These are phyloP conservation scores for Monosporascus sp. DNA, from an alignment of 2,329 filamentous ascomycete genomes.

Conservation along the genomic window DNA sequence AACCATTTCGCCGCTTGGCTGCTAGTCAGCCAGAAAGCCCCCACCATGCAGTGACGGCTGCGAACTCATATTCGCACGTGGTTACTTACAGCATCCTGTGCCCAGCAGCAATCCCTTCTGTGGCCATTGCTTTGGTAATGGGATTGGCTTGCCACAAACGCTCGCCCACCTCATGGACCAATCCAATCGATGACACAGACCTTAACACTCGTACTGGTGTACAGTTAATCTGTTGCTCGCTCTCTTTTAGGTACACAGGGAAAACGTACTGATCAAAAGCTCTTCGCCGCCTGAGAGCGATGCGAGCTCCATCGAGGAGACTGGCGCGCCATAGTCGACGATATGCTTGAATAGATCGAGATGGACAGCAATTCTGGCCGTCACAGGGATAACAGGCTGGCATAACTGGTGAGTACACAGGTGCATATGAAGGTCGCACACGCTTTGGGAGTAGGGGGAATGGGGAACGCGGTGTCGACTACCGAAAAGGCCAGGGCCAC, in stretches of 20 bases:
- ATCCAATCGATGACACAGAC: constrained; percentile 15
- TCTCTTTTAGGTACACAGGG: neutral
- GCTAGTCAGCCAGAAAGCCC: neutral
- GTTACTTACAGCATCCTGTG: constrained; percentile 21
- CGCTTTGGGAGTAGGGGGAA: too few relatives aligned
- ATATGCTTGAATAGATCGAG: constrained; percentile 22
- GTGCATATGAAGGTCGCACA: neutral
- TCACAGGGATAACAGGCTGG: constrained; percentile 17
- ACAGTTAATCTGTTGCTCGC: neutral
- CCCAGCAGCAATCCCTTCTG: constrained; percentile 20
- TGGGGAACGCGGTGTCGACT: neutral
- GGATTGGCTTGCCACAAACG: constrained; percentile 18
- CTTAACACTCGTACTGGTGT: constrained; percentile 16
- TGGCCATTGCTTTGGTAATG: constrained; percentile 20
- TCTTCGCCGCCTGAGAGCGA: constrained; percentile 18
- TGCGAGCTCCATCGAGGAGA: constrained; percentile 17
- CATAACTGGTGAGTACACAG: neutral
- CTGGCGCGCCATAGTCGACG: constrained; percentile 1
- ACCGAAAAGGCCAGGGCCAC: constrained; percentile 13
- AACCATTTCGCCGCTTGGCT: constrained; percentile 13
- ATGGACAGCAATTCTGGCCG: constrained; percentile 17
- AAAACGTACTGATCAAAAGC: constrained; percentile 17
- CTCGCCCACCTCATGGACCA: constrained; percentile 19
- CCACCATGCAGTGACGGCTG: neutral
- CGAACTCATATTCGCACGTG: neutral